Evolutionary conservation across 2,329 filamentous ascomycete species (phyloP), one percentile per base, ranked within the genome.

Genomic region (Pestalotiopsis sp.): DNA sequence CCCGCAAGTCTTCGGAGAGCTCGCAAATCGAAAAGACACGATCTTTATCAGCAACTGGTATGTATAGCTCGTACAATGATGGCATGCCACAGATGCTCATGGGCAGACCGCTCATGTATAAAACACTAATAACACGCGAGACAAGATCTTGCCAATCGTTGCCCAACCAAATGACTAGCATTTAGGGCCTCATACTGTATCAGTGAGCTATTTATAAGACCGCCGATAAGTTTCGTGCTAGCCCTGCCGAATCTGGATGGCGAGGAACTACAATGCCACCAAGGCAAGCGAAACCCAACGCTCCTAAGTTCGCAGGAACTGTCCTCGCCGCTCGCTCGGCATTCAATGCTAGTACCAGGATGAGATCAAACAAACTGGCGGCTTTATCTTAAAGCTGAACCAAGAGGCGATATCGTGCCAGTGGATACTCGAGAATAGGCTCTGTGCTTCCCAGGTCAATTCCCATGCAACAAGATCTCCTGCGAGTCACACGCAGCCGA

Each of bases 401-500:
- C 25, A 20, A 13, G 59, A 39, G 59, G 31, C 27, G 59, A 62
- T 27, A 17, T 27, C 36, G 20, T 23, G 63, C 36, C 31, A 20
- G 59, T 36, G 59, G 49, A 66, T 66, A 57, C 63, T 39, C 7
- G 23, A 14, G 63, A 27, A 57, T 39, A 62, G 59, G 25, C 36
- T 62, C 31, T 20, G 59, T 59, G 38, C 36, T 62, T 31, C 27
- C 38, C 27, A n/a, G 25, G 4, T 12, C 27, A 25, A 52, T 36
- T 23, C 62, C 25, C 25, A 66, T 66, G 63, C 63, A 58, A 45
- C 14, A 66, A 31, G 27, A 9, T 31, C 36, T 52, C 17, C 65
- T 67, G 65, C 65, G 31, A 67, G 65, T 67, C 65, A 67, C 52
- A 41, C 11, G 2, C 20, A 45, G 23, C 39, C 52, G n/a, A 56